Conservation (phyloP, 164 flowering plant genomes). For the Sedum album region DNA sequence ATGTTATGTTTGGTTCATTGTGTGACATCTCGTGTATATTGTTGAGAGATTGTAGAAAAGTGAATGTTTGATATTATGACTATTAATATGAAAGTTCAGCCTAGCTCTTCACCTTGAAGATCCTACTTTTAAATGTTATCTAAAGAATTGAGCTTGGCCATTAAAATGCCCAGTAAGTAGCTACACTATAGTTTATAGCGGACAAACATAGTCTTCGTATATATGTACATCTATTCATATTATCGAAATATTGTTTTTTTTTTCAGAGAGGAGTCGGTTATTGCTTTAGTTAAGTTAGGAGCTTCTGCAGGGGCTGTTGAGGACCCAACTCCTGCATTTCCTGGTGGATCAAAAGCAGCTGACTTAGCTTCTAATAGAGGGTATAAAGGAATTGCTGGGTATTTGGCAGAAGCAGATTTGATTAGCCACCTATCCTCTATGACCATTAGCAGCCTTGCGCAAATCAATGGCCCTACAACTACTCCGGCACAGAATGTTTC, state of each 20-base stretch:
- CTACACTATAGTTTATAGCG: neutral
- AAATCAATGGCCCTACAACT: conserved; percentile 23
- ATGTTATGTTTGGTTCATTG: too few species aligned
- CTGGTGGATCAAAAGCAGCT: conserved; percentile 66
- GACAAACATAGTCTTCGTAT: neutral
- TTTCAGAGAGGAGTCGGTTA: conserved; percentile 51
- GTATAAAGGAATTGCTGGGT: conserved; percentile 74
- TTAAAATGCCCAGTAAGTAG: neutral
- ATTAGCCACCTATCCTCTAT: conserved; percentile 33
- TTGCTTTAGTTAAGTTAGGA: conserved; percentile 41
- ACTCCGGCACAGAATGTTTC: conserved; percentile 30
- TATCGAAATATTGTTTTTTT: neutral
- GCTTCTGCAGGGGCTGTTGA: conserved; percentile 55
- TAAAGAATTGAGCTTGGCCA: neutral
- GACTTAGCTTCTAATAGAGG: conserved; percentile 68
- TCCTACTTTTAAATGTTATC: neutral
- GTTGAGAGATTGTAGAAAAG: neutral
- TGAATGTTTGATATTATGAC: too few species aligned
- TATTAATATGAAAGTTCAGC: neutral
- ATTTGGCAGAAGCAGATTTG: conserved; percentile 60
- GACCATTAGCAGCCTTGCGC: conserved; percentile 22
- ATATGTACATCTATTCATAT: neutral
- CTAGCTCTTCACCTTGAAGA: neutral
- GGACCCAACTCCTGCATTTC: conserved; percentile 58
- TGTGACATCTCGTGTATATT: neutral